Conservation (phyloP, 148 eudicot species). For the Vaccinium myrtillus region DNA sequence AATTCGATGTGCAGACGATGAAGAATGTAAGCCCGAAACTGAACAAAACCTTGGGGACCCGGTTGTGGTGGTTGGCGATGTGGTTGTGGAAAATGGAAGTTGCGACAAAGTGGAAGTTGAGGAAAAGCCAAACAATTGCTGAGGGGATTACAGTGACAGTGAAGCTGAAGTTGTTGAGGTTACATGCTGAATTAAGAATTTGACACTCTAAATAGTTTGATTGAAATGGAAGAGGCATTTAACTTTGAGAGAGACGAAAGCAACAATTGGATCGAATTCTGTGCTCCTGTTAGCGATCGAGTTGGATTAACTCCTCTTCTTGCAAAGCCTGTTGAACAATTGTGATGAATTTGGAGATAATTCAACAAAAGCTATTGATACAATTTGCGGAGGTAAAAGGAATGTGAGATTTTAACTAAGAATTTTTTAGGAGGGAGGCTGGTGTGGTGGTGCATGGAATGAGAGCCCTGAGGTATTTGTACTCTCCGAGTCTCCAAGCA, state of each 20-base stretch:
- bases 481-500: too few species aligned
- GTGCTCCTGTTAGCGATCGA: background rate
- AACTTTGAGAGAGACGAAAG: background rate
- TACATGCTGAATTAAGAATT: constrained; percentile 35
- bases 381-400: background rate
- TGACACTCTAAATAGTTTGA: background rate
- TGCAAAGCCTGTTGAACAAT: background rate
- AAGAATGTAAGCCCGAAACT: constrained; percentile 20
- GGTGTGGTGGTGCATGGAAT: background rate
- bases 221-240: background rate
- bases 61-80: constrained; percentile 18
- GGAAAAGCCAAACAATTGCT: constrained; percentile 49
- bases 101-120: constrained; percentile 18
- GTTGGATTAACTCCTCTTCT: background rate
- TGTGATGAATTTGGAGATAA: background rate
- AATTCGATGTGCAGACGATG: constrained; percentile 23
- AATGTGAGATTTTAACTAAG: background rate
- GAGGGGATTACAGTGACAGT: constrained; percentile 87
- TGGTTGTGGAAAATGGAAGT: constrained; percentile 23
- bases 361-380: background rate
- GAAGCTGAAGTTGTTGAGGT: constrained; percentile 52
- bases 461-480: too few species aligned
- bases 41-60: constrained; percentile 28
- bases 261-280: background rate
- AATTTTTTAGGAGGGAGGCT: constrained; percentile 5